Conservation (phyloP, 257 asterid species). For the Hygrophila difformis region DNA sequence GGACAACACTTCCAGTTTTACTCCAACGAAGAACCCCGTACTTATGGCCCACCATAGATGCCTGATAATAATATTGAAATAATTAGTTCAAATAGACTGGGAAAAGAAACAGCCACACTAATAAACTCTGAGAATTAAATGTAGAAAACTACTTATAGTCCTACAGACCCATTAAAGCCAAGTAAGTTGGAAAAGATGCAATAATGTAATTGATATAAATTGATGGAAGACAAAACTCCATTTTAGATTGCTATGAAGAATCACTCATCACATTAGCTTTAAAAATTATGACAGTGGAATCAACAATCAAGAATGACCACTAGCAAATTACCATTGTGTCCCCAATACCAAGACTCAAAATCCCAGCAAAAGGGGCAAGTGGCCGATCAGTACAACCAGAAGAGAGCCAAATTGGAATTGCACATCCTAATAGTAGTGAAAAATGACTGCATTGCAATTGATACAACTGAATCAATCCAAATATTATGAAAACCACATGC, state of each 20-base stretch:
- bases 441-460: conserved; percentile 60
- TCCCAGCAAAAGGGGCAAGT: conserved; percentile 95
- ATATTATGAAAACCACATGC: conserved; percentile 10
- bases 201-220: background rate
- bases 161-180: background rate
- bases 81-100: conserved; percentile 6
- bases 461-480: conserved; percentile 10
- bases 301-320: background rate
- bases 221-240: no score
- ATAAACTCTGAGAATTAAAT: background rate
- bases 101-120: no score
- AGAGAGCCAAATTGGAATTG: conserved; percentile 91
- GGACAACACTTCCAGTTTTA: conserved; percentile 69
- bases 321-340: conserved; percentile 79
- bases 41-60: conserved; percentile 96
- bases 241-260: no score
- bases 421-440: conserved; percentile 89
- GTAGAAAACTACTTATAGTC: background rate
- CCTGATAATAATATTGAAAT: conserved; percentile 39
- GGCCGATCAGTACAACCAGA: conserved; percentile 82
- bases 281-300: background rate
- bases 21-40: conserved; percentile 98
- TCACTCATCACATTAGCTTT: no score
- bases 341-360: conserved; percentile 95
- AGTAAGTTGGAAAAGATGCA: background rate